These are phyloP conservation scores for Hypoxylon sp. DNA, from an alignment of 2,329 filamentous ascomycete species.

Conservation along the genomic window DNA sequence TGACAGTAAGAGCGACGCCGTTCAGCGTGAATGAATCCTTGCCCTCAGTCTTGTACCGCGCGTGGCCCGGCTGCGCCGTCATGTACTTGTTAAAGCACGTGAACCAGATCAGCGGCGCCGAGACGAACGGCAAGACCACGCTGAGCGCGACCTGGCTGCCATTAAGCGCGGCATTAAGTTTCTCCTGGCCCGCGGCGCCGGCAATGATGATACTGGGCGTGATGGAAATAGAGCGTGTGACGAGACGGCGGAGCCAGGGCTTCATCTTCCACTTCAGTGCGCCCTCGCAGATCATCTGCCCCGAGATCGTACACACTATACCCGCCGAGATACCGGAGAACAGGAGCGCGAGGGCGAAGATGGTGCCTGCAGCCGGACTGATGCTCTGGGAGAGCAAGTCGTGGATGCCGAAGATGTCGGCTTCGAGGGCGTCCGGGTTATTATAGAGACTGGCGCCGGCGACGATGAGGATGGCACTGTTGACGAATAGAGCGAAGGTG, in stretches of 20 bases:
- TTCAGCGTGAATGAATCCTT: constrained; percentile 43
- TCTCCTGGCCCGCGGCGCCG: constrained; percentile 79
- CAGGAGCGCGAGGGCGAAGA: constrained; percentile 87
- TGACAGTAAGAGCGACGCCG: constrained; percentile 7
- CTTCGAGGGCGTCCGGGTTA: constrained; percentile 72
- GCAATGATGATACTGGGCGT: constrained; percentile 88
- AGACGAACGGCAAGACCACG: constrained; percentile 85
- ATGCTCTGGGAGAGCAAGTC: constrained; percentile 77
- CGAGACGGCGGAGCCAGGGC: constrained; percentile 83
- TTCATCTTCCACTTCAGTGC: constrained; percentile 80
- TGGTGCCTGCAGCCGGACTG: constrained; percentile 80
- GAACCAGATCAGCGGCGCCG: constrained; percentile 86
- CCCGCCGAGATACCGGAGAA: constrained; percentile 86
- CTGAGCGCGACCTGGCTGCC: constrained; percentile 84
- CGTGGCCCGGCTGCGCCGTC: constrained; percentile 72
- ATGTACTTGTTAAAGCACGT: constrained; percentile 85
- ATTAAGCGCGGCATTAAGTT: constrained; percentile 79
- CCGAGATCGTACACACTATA: constrained; percentile 90
- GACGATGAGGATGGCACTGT: constrained; percentile 85
- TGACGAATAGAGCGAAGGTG: constrained; percentile 88
- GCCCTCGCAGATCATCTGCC: constrained; percentile 90
- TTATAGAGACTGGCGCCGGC: constrained; percentile 82
- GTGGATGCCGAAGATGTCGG: constrained; percentile 89
- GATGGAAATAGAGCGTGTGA: constrained; percentile 86
- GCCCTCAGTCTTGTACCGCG: constrained; percentile 54